Evolutionary conservation across 2,329 filamentous ascomycete genomes (phyloP).

Genomic region (Neurospora crassa): DNA sequence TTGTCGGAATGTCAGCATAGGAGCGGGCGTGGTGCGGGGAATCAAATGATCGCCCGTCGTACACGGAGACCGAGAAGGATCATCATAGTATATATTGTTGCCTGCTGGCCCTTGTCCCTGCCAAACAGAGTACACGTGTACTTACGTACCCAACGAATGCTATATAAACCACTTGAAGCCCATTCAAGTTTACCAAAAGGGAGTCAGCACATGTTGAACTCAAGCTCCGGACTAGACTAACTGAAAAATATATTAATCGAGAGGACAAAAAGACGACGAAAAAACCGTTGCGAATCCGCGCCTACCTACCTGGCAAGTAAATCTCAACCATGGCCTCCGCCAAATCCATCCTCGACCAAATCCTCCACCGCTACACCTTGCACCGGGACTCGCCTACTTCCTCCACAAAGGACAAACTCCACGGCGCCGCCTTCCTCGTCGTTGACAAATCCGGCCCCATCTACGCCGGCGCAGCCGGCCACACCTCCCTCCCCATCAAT

Average conservation of each 20-base stretch:
- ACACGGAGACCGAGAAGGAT: neutral
- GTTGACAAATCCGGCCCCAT: conserved; percentile 21
- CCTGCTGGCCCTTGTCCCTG: neutral
- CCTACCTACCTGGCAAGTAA: neutral
- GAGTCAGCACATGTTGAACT: neutral
- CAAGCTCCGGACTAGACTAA: neutral
- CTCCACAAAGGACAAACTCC: conserved; percentile 21
- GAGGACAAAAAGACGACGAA: too few species aligned
- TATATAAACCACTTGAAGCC: neutral
- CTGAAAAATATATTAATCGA: neutral
- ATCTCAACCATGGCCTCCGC: neutral
- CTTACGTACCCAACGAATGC: neutral
- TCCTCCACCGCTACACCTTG: conserved; percentile 18
- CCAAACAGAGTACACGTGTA: neutral
- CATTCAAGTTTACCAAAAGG: neutral
- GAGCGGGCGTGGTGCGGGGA: neutral
- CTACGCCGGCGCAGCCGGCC: conserved; percentile 28
- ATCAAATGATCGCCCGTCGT: neutral
- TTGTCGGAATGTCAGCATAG: neutral
- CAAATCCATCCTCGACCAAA: conserved; percentile 13
- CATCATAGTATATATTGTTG: neutral
- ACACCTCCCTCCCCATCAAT: conserved; percentile 20
- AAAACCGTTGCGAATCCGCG: neutral
- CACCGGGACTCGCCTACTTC: neutral
- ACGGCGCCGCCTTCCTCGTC: conserved; percentile 21